Evolutionary conservation across 2,329 filamentous ascomycete species (phyloP).

Genomic region (Colletotrichum liaoningense): DNA sequence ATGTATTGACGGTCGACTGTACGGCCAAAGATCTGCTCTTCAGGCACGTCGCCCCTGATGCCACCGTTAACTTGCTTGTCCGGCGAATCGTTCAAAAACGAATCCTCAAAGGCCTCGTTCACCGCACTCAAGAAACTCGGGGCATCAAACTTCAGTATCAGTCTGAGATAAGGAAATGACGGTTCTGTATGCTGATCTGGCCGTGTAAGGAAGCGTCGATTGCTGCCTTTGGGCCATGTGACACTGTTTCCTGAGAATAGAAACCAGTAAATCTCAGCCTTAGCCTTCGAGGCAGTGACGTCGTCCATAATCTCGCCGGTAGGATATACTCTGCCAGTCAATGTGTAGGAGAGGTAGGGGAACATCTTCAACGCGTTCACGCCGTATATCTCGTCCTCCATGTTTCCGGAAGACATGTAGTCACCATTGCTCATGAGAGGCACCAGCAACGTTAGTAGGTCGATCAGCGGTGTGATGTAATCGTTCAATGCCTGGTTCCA

Average conservation of each 20-base stretch:
- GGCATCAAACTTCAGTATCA: slow-evolving; percentile 89
- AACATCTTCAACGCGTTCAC: slow-evolving; percentile 91
- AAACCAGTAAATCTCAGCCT: slow-evolving; percentile 91
- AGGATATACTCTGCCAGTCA: slow-evolving; percentile 93
- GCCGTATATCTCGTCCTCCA: slow-evolving; percentile 70
- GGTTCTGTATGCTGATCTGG: slow-evolving; percentile 70
- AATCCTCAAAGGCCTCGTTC: slow-evolving; percentile 97
- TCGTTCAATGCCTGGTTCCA: slow-evolving; percentile 94
- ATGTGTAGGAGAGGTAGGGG: slow-evolving; percentile 90
- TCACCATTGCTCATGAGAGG: slow-evolving; percentile 68
- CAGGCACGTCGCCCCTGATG: slow-evolving; percentile 62
- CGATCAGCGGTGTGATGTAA: slow-evolving; percentile 90
- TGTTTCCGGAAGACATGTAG: slow-evolving; percentile 62
- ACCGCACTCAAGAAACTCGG: slow-evolving; percentile 93
- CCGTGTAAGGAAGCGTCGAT: slow-evolving; percentile 70
- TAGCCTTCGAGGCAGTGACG: slow-evolving; percentile 78
- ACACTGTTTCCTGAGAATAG: slow-evolving; percentile 87
- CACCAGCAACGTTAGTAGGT: slow-evolving; percentile 78
- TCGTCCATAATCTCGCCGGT: slow-evolving; percentile 82
- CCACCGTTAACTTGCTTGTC: slow-evolving; percentile 70
- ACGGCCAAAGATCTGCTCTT: slow-evolving; percentile 74
- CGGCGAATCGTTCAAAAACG: slow-evolving; percentile 86
- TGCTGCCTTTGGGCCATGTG: slow-evolving; percentile 77
- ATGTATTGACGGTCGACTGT: slow-evolving; percentile 93
- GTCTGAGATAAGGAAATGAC: slow-evolving; percentile 85